Evolutionary conservation across 2,329 filamentous ascomycete genomes (phyloP).

Genomic region (Aureobasidium melanogenum): DNA sequence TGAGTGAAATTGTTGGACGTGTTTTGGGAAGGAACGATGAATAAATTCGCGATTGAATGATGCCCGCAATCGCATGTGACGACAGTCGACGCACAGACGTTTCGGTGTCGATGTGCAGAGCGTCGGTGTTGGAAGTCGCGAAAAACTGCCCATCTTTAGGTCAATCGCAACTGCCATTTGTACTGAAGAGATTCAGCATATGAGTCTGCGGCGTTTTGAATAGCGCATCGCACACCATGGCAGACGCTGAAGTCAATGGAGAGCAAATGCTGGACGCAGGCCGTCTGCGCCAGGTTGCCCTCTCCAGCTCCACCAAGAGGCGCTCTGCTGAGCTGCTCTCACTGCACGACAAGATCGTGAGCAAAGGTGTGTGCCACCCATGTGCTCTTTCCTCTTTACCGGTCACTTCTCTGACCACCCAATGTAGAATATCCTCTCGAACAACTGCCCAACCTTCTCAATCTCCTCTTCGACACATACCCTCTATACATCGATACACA

Average conservation of each 20-base stretch:
- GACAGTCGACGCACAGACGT: background rate
- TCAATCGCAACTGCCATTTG: background rate
- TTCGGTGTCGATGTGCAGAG: slow-evolving; percentile 1
- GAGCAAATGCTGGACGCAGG: slow-evolving; percentile 13
- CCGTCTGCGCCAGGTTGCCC: slow-evolving; percentile 31
- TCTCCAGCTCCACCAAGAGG: slow-evolving; percentile 41
- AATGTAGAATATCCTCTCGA: slow-evolving; percentile 13
- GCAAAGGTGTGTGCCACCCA: slow-evolving; percentile 33
- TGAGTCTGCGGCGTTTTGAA: slow-evolving; percentile 7
- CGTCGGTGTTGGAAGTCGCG: background rate
- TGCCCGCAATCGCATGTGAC: slow-evolving; percentile 1
- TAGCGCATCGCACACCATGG: slow-evolving; percentile 11
- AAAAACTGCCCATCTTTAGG: background rate
- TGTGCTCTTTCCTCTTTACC: background rate
- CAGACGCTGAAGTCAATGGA: slow-evolving; percentile 16
- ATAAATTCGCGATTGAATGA: background rate
- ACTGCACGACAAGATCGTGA: slow-evolving; percentile 35
- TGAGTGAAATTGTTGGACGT: background rate
- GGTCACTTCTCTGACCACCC: background rate
- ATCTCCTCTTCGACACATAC: slow-evolving; percentile 78
- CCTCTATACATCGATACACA: slow-evolving; percentile 76
- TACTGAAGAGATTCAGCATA: background rate
- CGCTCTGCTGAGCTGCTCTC: slow-evolving; percentile 35
- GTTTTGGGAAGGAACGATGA: slow-evolving; percentile 1
- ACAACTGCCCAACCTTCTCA: slow-evolving; percentile 36